These are phyloP conservation scores for Tilletiopsis washingtonensis DNA, from an alignment of 1,284 basidiomycete species.

Conservation along the genomic window DNA sequence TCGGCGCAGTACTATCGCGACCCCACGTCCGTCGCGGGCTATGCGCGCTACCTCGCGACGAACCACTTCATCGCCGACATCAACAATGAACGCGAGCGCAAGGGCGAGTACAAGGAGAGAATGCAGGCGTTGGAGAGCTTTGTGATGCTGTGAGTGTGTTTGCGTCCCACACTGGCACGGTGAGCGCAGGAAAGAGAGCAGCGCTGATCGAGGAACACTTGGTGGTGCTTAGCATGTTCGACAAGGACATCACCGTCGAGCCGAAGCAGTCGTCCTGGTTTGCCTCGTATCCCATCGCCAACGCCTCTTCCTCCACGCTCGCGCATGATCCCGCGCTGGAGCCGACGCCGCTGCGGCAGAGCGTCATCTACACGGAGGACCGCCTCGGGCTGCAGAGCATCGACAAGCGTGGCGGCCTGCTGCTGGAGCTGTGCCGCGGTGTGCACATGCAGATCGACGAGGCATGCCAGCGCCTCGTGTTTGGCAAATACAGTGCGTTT, in stretches of 20 bases:
- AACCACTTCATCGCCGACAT: constrained; percentile 55
- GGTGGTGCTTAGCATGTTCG: too few relatives aligned
- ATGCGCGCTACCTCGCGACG: constrained; percentile 61
- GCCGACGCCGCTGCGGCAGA: constrained; percentile 62
- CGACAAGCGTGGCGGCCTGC: constrained; percentile 59
- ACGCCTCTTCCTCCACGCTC: constrained; percentile 8
- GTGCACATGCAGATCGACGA: constrained; percentile 40
- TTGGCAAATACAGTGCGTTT: constrained; percentile 33
- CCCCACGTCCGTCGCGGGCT: constrained; percentile 54
- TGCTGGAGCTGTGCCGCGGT: constrained; percentile 25
- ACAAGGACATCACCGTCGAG: constrained; percentile 37
- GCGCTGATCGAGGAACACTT: too few relatives aligned
- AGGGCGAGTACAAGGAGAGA: constrained; percentile 33
- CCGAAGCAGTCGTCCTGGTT: constrained; percentile 43
- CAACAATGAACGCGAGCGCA: constrained; percentile 39
- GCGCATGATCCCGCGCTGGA: constrained; percentile 28
- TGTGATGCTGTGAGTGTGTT: constrained; percentile 43
- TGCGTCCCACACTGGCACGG: too few relatives aligned
- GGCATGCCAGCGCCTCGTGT: constrained; percentile 36
- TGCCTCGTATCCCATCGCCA: constrained; percentile 28
- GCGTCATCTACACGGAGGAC: constrained; percentile 73
- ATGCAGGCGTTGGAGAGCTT: constrained; percentile 41
- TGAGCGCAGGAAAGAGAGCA: too few relatives aligned
- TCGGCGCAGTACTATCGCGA: constrained; percentile 92
- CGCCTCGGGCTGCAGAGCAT: constrained; percentile 76